phyloP scores from a whole-genome alignment of 768 basidiomycete species.

The Nevesoporus exiguus region DNA sequence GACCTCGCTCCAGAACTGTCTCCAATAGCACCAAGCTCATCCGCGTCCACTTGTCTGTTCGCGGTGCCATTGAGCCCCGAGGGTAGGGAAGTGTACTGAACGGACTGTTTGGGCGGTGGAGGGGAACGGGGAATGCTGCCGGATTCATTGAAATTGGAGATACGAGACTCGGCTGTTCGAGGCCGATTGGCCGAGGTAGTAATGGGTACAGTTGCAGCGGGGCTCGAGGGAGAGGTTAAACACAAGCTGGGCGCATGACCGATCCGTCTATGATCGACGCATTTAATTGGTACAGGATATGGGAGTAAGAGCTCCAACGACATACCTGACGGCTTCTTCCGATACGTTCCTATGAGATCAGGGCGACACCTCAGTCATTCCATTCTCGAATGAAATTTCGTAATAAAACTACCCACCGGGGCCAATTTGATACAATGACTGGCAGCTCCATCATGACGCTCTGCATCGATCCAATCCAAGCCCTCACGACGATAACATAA shows the following conservation, averaged over 20 bases:
- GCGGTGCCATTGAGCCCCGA: constrained; percentile 18
- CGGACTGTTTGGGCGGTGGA: constrained; percentile 15
- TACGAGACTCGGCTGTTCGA: constrained; percentile 18
- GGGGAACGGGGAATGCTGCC: constrained; percentile 4
- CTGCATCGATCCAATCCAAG: constrained; percentile 65
- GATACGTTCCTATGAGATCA: constrained; percentile 56
- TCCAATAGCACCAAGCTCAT: constrained; percentile 23
- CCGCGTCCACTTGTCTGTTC: constrained; percentile 9
- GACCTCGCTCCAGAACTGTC: constrained; percentile 5
- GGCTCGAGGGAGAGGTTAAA: constrained; percentile 25
- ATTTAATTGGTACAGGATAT: background rate
- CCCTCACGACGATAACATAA: constrained; percentile 74
- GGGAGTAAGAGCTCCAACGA: background rate
- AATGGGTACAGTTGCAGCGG: constrained; percentile 30
- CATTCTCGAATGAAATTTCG: background rate
- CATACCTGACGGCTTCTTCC: constrained; percentile 58
- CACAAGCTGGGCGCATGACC: constrained; percentile 44
- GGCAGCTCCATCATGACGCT: constrained; percentile 71
- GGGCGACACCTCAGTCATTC: background rate
- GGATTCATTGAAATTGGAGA: constrained; percentile 11
- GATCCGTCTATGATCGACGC: constrained; percentile 39
- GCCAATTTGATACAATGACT: constrained; percentile 83
- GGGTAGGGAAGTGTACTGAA: constrained; percentile 32
- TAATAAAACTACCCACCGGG: constrained; percentile 48
- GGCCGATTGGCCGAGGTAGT: constrained; percentile 23